Evolutionary conservation across 441 rosid species (phyloP), one percentile per base, ranked within the genome.

Genomic region (Erodium moschatum): DNA sequence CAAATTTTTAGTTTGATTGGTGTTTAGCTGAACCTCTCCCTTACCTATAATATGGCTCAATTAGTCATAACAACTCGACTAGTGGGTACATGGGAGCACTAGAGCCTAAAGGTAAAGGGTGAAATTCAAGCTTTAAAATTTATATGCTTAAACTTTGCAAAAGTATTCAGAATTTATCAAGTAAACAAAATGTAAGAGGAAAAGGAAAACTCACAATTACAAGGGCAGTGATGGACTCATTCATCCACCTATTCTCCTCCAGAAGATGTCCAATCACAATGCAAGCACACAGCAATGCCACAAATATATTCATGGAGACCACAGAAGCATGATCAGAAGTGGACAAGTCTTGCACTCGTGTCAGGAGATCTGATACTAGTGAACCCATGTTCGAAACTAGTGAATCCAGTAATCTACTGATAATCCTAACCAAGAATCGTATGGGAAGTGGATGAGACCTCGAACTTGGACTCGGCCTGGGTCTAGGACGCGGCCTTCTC

Each of bases 181-280:
- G 27, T 15, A 54, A 54, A 54, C 61, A 42, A 15, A 18, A 4
- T 20, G 29, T 12, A 60, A 60, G 64, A 60, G 31, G 29, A 4
- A 9, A 60, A 60, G n/a, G 29, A 60, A 48, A 76, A 68, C 79
- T 80, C 60, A 83, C 86, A 0, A 80, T 78, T 8, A 70, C 63
- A 62, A 80, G 78, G 2, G 82, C 77, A 20, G 81, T 78, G 50
- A 76, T 80, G 0, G 82, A 82, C 72, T 69, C 81, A 19, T 69
- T 82, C 31, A 82, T 61, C 82, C 82, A 78, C 67, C 76, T 70
- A 46, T 62, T 78, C 62, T 74, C 75, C 80, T 74, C 77, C 60
- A 80, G 70, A 15, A 76, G 82, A 66, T 80, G 82, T n/a, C 85
- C 85, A 24, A 80, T 65, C 72, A 82, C 78, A 60, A 82, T 74